phyloP scores from a whole-genome alignment of 2,329 filamentous ascomycete species.

The Exophiala sp. region DNA sequence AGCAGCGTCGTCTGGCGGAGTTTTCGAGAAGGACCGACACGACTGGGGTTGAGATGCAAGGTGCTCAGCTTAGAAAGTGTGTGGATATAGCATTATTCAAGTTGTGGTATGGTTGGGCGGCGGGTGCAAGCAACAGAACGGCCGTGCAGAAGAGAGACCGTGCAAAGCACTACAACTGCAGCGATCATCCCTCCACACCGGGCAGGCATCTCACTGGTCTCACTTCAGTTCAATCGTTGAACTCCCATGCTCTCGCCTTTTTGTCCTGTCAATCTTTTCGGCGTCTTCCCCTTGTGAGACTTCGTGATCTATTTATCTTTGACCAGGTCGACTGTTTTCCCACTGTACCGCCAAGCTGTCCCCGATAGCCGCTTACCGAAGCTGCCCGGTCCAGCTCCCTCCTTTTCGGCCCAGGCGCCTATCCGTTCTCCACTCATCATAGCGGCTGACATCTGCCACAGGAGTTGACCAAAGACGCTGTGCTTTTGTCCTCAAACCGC shows the following conservation, averaged over 20 bases:
- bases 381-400: background rate
- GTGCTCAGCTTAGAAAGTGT: background rate
- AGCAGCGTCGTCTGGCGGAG: no score
- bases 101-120: background rate
- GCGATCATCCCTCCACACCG: background rate
- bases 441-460: conserved; percentile 11
- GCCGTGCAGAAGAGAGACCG: background rate
- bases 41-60: background rate
- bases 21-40: no score
- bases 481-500: background rate
- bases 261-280: background rate
- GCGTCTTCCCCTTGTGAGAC: background rate
- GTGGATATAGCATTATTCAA: background rate
- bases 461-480: conserved; percentile 8
- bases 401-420: background rate
- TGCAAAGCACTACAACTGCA: no score
- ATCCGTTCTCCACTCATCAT: conserved; percentile 5
- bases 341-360: background rate
- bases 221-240: background rate
- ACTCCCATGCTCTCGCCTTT: background rate
- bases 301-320: background rate
- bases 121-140: conserved; percentile 3
- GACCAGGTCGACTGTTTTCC: background rate
- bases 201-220: background rate
- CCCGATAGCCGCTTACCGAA: conserved; percentile 3